These are phyloP conservation scores for Guadua angustifolia DNA, from an alignment of 176 grass and related monocot genomes.

Conservation along the genomic window DNA sequence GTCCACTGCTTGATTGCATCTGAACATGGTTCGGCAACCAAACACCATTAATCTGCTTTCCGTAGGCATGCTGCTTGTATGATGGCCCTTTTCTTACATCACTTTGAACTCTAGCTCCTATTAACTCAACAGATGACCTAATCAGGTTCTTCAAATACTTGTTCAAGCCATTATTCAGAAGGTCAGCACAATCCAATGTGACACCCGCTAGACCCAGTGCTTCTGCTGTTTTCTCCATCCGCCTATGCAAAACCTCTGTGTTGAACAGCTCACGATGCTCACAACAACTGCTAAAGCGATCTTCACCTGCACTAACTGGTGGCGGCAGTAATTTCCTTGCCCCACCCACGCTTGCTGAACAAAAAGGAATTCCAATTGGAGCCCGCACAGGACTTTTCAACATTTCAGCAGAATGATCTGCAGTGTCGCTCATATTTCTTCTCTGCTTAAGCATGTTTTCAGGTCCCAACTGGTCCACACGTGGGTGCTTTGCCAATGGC, in stretches of 20 bases:
- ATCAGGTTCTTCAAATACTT: conserved; percentile 77
- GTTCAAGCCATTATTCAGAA: conserved; percentile 84
- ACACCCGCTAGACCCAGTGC: conserved; percentile 67
- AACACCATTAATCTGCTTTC: conserved; percentile 68
- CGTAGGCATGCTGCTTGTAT: conserved; percentile 50
- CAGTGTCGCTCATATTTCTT: conserved; percentile 41
- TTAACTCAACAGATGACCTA: conserved; percentile 73
- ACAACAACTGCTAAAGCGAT: conserved; percentile 53
- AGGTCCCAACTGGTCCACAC: conserved; percentile 35
- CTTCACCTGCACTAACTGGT: conserved; percentile 36
- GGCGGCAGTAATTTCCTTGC: conserved; percentile 41
- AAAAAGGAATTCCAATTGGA: conserved; percentile 80
- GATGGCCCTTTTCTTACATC: conserved; percentile 46
- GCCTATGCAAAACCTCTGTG: conserved; percentile 58
- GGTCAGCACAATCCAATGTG: conserved; percentile 67
- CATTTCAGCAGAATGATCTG: conserved; percentile 36
- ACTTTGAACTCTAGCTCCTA: conserved; percentile 52
- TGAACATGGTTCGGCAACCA: conserved; percentile 59
- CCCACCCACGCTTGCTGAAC: conserved; percentile 63
- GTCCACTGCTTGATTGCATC: conserved; percentile 50
- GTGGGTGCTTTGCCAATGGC: conserved; percentile 55
- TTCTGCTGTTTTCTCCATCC: conserved; percentile 77
- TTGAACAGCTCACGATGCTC: conserved; percentile 50
- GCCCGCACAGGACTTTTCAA: conserved; percentile 52
- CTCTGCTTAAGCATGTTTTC: conserved; percentile 35